These are phyloP conservation scores for Oropetium thomaeum DNA, from an alignment of 176 grass and related monocot species.

Conservation along the genomic window DNA sequence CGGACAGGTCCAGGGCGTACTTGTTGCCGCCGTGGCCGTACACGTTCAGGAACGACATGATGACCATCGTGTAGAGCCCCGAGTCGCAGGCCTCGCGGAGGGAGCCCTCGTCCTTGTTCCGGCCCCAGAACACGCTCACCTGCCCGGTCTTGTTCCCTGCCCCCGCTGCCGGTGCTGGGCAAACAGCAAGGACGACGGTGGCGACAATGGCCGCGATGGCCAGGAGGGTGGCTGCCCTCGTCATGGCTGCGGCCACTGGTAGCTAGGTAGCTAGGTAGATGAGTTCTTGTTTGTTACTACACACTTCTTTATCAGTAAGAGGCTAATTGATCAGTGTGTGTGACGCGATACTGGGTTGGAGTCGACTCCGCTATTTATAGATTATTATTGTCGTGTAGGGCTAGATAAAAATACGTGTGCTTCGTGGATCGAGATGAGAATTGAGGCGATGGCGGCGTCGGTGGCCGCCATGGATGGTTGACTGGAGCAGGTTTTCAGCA, in stretches of 20 bases:
- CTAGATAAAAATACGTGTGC: too few species aligned
- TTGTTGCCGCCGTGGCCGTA: conserved; percentile 11
- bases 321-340: too few species aligned
- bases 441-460: too few species aligned
- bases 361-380: too few species aligned
- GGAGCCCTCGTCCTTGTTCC: conserved; percentile 21
- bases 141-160: conserved; percentile 30
- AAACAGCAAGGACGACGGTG: neutral
- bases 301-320: too few species aligned
- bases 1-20: conserved; percentile 3
- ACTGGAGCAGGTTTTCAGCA: too few species aligned
- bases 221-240: neutral
- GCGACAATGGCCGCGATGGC: neutral
- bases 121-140: conserved; percentile 29
- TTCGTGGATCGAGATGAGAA: too few species aligned
- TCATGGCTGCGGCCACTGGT: neutral
- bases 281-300: too few species aligned
- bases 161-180: neutral
- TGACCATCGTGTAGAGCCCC: conserved; percentile 33
- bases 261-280: too few species aligned
- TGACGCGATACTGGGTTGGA: too few species aligned
- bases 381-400: too few species aligned
- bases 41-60: conserved; percentile 26
- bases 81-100: conserved; percentile 17
- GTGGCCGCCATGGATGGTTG: too few species aligned